Evolutionary conservation across 106 monocot species (phyloP), one percentile per base, ranked within the genome.

Genomic region (Allium cepa): DNA sequence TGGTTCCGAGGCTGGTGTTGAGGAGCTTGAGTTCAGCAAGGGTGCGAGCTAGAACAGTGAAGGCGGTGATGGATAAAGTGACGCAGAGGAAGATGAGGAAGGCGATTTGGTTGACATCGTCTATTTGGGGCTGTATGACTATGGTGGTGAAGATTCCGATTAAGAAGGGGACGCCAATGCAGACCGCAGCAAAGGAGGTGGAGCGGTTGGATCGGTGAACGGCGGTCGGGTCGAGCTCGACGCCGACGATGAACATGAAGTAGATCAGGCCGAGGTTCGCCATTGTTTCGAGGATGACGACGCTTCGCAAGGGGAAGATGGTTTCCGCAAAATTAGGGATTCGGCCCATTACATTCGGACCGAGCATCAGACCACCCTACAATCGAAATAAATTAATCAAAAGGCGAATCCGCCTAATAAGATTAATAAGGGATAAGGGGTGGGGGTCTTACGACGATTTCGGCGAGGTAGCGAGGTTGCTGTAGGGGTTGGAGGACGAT

Each of bases 21-120:
- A 79, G 73, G 12, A 79, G 74, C 63, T 79, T 79, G 64, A 79
- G 79, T 52, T 79, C 73, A 17, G 73, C 68, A 50, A 79, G 73
- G 12, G n/a, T 63, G n/a, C 73, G 66, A 0, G 79, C 73, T 26
- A 85, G 74, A 5, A 71, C 62, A 6, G 80, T 65, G 74, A 85
- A 75, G 12, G 76, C 73, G 26, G 70, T 71, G 51, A 66, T 55
- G 50, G 72, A 63, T 53, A 79, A 47, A 26, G 53, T 53, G 68
- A 73, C 26, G 69, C 79, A 68, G 63, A 79, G 48, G 63, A 79
- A 73, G 53, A 62, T 56, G 16, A 61, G 9, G 56, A 68, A 69
- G 15, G 61, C 52, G 47, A 27, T 10, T 22, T 66, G 46, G 22
- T 26, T 11, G 18, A 26, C 8, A 8, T 45, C 50, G 60, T 11